Base-by-base conservation (phyloP, 768 basidiomycete genomes). In the Auricularia sp. region DNA sequence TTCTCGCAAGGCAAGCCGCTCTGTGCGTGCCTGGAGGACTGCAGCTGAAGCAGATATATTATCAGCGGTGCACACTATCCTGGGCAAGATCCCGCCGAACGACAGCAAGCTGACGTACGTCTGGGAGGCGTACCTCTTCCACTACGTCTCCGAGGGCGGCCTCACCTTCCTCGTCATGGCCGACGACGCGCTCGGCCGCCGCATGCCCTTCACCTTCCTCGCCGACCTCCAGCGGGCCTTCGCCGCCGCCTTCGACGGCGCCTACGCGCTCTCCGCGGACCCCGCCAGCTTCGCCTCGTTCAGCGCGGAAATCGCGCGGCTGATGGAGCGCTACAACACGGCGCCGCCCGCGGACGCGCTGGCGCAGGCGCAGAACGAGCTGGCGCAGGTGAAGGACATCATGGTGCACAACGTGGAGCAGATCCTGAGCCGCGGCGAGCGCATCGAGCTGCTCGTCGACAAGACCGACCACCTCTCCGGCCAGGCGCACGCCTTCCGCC, bases 341-440 rank as follows among this genome's bases (percentile, higher is more conserved):
- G 77, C 85, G 8, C 94, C 95, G 16, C 94, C 92, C 44, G 75
- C 81, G 18, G 97, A 99, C 73, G 93, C 95, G 67, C 85, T 98
- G 65, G 79, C 88, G 21, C 90, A 92, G 67, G 96, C 96, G 4
- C 94, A 94, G 72, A 83, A 83, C 3, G 94, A 98, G 74, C 81
- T 94, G 51, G 85, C 86, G 66, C 90, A 92, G 69, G 91, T 97
- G 59, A 98, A 97, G 74, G 89, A 94, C 71, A 92, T 97, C 76
- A 96, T 97, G 94, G 95, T 98, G 62, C 92, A 98, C 76, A 98
- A 98, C 74, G 95, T 98, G 68, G 94, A 98, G 77, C 91, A 94
- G 74, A 96, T 98, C 68, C 83, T 99, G 51, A 89, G 85, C 63
- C 82, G 97, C 44, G 97, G 97, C 29, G 97, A 99, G 75, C 82